A percentile compares a stretch with the other conserved stretches of the same genome.
phyloP scores from a whole-genome alignment of 2,329 filamentous ascomycete genomes.

The Raffaelea arxii region DNA sequence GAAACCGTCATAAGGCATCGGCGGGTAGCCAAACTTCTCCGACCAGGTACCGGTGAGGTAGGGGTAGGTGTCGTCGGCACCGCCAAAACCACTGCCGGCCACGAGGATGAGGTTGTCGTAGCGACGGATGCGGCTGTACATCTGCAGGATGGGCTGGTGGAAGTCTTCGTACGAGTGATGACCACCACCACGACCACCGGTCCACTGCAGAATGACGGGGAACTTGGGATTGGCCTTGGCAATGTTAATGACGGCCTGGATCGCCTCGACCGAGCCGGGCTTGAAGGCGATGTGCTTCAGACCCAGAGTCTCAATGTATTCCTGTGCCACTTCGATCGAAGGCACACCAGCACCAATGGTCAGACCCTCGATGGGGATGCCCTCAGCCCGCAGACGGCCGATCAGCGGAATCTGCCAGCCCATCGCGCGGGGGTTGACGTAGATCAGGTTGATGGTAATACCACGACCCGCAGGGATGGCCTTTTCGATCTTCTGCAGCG shows the following conservation, averaged over 20 bases:
- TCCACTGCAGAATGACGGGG: constrained; percentile 92
- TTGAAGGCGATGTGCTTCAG: constrained; percentile 94
- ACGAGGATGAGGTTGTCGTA: constrained; percentile 81
- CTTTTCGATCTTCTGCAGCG: constrained; percentile 75
- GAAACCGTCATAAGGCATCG: constrained; percentile 91
- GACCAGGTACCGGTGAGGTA: constrained; percentile 88
- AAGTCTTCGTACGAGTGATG: constrained; percentile 96
- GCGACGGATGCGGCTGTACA: constrained; percentile 82
- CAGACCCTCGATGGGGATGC: constrained; percentile 82
- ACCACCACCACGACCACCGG: constrained; percentile 83
- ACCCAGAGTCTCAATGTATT: constrained; percentile 87
- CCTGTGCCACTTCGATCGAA: constrained; percentile 84
- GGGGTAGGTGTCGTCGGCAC: constrained; percentile 81
- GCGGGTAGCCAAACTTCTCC: constrained; percentile 73
- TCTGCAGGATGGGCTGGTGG: constrained; percentile 81
- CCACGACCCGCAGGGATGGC: constrained; percentile 76
- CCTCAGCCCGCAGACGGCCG: constrained; percentile 68
- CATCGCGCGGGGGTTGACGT: constrained; percentile 83
- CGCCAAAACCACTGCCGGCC: constrained; percentile 86
- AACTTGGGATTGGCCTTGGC: constrained; percentile 89
- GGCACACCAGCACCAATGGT: constrained; percentile 91
- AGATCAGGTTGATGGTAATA: constrained; percentile 85
- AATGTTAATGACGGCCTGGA: constrained; percentile 84
- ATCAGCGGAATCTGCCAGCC: constrained; percentile 85
- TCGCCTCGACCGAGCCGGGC: constrained; percentile 79